Base-by-base conservation (phyloP, 108 stramenopile species). In the Cyclotella choctawhatcheeana region DNA sequence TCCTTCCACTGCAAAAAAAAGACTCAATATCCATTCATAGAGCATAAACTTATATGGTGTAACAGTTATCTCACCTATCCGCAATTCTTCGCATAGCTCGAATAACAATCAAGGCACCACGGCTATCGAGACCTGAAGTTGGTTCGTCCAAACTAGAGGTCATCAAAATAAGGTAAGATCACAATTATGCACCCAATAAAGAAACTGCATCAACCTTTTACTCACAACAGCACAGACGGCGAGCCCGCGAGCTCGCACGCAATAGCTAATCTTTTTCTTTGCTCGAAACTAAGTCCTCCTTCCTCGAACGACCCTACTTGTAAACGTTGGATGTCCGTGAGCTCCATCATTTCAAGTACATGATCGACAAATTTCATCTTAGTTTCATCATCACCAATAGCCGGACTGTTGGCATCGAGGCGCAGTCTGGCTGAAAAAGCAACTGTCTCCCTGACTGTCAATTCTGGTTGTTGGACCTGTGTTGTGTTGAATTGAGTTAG, bases 341-440 rank as follows among this genome's bases (percentile, higher is more conserved):
- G 87, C 63, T 94, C 96, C 52, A 97, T 72, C 30, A 86, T 85
- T 18, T 83, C 76, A 21, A 97, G 67, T 26, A 98, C 82, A 51
- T 90, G 68, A 69, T 91, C 85, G 22, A 93, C 92, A 73, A 88
- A 93, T 30, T 71, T 80, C 62, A 82, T 54, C 60, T 83, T 85
- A 1, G 76, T 74, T 29, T 73, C 56, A 44, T 86, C 82, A 25
- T 69, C 62, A n/a, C 84, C 77, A 54, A 73, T 82, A 0, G 55
- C 66, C 5, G 71, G 74, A 52, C 74, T 44, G 10, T 77, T 78
- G 4, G 52, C 74, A 58, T 85, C 88, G 16, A 97, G 89, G 13
- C 97, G 85, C 43, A 97, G 82, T 12, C 81, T 58, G 14, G 95
- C 97, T 13, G 89, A 91, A 76, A 97, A 98, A n/a, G 84, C 64